phyloP scores from a whole-genome alignment of 2,329 filamentous ascomycete genomes.

The Penicillium paneum region DNA sequence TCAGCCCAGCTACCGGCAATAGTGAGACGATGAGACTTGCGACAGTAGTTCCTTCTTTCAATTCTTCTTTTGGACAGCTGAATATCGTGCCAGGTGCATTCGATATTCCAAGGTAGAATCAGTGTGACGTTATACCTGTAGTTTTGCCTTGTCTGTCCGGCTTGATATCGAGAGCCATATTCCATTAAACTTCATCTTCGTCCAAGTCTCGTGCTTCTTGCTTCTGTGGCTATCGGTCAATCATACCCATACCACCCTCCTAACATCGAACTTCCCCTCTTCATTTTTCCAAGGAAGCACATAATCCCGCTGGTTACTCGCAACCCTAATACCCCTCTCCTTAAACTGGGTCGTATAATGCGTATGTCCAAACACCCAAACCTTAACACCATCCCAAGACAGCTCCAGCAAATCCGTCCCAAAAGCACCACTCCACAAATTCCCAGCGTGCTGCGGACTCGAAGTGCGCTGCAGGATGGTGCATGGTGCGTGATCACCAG shows the following conservation, averaged over 20 bases:
- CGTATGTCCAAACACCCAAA: conserved; percentile 49
- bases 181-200: not conserved
- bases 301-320: conserved; percentile 48
- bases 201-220: too few relatives aligned
- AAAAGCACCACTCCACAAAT: conserved; percentile 51
- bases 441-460: conserved; percentile 48
- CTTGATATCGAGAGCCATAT: not conserved
- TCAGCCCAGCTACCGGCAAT: conserved; percentile 42
- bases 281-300: conserved; percentile 26
- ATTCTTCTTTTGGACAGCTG: conserved; percentile 34
- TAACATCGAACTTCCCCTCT: not conserved
- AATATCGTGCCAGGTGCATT: conserved; percentile 43
- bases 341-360: conserved; percentile 45
- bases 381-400: conserved; percentile 27
- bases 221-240: too few relatives aligned
- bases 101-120: conserved; percentile 17
- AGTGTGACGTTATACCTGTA: not conserved
- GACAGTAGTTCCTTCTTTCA: conserved; percentile 35
- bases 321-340: conserved; percentile 32
- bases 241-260: not conserved
- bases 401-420: conserved; percentile 49
- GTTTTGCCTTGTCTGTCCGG: not conserved
- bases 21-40: conserved; percentile 38
- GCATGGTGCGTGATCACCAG: conserved; percentile 59
- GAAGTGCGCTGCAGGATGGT: conserved; percentile 51